phyloP scores from a whole-genome alignment of 179 eudicot genomes.

The Silene vulgaris region DNA sequence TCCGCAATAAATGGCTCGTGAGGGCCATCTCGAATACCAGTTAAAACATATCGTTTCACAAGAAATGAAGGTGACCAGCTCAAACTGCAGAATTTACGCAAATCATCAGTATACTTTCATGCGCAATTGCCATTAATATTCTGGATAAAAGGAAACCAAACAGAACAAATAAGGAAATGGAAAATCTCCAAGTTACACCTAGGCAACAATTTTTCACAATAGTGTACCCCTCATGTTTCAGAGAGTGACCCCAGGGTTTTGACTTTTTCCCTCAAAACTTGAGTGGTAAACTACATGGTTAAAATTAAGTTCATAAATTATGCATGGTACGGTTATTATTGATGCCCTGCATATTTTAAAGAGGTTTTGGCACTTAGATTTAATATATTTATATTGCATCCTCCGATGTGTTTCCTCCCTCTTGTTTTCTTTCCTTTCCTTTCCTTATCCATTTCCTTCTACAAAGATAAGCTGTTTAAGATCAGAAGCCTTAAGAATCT shows the following conservation, averaged over 20 bases:
- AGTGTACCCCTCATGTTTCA: neutral
- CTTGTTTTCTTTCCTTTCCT: neutral
- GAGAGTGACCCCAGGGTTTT: neutral
- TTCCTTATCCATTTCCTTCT: constrained; percentile 1
- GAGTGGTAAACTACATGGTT: neutral
- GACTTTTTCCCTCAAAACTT: neutral
- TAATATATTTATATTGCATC: no score
- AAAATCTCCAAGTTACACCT: neutral
- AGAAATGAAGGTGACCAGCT: constrained; percentile 95
- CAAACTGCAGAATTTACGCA: constrained; percentile 59
- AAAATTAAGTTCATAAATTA: neutral
- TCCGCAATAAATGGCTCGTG: constrained; percentile 99
- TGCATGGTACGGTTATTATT: no score
- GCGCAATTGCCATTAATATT: neutral
- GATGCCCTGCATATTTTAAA: no score
- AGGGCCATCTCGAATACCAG: constrained; percentile 86
- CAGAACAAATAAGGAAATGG: neutral
- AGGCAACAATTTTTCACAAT: constrained; percentile 4
- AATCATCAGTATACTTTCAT: constrained; percentile 9
- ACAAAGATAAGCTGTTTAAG: neutral
- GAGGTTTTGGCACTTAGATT: no score
- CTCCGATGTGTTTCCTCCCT: neutral
- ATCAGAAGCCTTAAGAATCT: neutral
- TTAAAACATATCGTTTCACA: constrained; percentile 80
- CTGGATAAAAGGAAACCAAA: neutral